phyloP scores from a whole-genome alignment of 331 rosid genomes.

The Rosa hybrid region DNA sequence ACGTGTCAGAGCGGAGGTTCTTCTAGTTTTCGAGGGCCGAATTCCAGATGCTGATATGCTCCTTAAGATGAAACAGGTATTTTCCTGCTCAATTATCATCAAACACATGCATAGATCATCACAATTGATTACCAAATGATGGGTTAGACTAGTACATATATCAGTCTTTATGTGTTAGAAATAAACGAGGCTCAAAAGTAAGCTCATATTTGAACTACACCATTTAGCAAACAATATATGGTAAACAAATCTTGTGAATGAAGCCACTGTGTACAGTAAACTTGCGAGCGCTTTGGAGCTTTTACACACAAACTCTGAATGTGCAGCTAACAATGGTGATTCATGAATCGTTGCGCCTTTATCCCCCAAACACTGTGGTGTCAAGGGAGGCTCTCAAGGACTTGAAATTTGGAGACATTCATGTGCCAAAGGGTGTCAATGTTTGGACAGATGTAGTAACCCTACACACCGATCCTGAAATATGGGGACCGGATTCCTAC shows the following conservation, averaged over 20 bases:
- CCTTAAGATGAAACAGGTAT: slow-evolving; percentile 39
- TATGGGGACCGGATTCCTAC: slow-evolving; percentile 39
- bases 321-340: slow-evolving; percentile 49
- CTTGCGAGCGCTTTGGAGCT: neutral
- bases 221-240: too few species aligned
- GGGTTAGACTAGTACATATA: neutral
- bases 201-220: too few species aligned
- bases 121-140: neutral
- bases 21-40: slow-evolving; percentile 20
- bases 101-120: neutral
- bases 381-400: slow-evolving; percentile 44
- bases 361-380: slow-evolving; percentile 27
- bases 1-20: slow-evolving; percentile 38
- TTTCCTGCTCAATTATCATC: neutral
- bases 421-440: slow-evolving; percentile 37
- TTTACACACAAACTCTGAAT: neutral
- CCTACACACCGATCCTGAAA: slow-evolving; percentile 29
- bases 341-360: slow-evolving; percentile 43
- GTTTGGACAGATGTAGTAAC: slow-evolving; percentile 27
- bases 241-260: neutral
- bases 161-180: neutral
- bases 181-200: neutral
- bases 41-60: slow-evolving; percentile 41
- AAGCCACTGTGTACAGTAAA: neutral
- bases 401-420: slow-evolving; percentile 36